Evolutionary conservation across 75 land plant species (phyloP).

Genomic region (Picea sitchensis): DNA sequence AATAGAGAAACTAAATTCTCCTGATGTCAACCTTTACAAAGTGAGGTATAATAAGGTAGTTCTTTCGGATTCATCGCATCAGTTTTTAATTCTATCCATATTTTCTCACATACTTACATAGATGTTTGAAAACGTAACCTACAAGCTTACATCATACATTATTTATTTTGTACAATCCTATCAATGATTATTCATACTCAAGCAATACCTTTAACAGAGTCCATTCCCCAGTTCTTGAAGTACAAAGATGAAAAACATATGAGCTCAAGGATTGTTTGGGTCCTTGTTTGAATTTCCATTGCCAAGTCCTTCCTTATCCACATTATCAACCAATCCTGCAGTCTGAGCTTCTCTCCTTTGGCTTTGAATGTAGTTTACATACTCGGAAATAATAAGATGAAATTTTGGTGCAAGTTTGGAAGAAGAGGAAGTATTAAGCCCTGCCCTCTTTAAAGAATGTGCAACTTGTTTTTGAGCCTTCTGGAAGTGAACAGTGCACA

Average conservation of each 20-base stretch:
- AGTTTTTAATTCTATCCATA: not conserved
- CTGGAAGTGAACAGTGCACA: slow-evolving; percentile 64
- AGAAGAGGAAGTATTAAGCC: slow-evolving; percentile 39
- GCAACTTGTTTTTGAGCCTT: slow-evolving; percentile 50
- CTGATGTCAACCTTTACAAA: not conserved
- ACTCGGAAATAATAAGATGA: slow-evolving; percentile 71
- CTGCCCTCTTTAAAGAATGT: slow-evolving; percentile 64
- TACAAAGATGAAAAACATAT: not conserved
- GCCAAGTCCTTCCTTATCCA: not conserved
- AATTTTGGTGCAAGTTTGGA: slow-evolving; percentile 60
- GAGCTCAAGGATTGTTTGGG: slow-evolving; percentile 1
- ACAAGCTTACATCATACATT: not conserved
- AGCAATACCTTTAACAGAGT: not conserved
- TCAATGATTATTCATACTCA: not conserved
- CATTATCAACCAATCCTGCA: slow-evolving; percentile 8
- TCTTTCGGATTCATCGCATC: no score
- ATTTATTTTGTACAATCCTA: not conserved
- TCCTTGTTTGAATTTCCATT: slow-evolving; percentile 1
- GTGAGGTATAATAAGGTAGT: not conserved
- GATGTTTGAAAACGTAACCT: not conserved
- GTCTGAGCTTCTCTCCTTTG: slow-evolving; percentile 46
- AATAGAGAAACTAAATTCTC: not conserved
- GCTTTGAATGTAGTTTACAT: slow-evolving; percentile 62
- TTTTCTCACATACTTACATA: not conserved
- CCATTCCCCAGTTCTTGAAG: no score